A percentile compares a stretch with the other conserved stretches of the same genome.
These are phyloP conservation scores for Neurospora crassa DNA, from an alignment of 2,329 filamentous ascomycete species.

Conservation along the genomic window DNA sequence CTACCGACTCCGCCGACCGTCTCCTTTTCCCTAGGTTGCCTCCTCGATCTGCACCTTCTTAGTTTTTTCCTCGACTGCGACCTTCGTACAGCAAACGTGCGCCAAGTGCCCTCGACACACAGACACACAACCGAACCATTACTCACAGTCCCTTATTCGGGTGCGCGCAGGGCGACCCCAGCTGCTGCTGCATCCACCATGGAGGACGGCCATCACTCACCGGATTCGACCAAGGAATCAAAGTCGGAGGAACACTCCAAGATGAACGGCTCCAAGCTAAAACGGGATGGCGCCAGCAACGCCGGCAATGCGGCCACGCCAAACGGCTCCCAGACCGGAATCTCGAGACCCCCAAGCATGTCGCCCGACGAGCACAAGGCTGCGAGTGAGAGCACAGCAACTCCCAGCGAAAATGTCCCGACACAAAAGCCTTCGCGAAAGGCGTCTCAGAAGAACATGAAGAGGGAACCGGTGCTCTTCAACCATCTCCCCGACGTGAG, in stretches of 20 bases:
- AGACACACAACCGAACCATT: neutral
- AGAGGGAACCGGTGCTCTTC: constrained; percentile 47
- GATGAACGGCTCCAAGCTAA: constrained; percentile 28
- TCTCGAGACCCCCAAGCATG: constrained; percentile 31
- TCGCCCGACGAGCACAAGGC: constrained; percentile 37
- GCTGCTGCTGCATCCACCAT: constrained; percentile 12
- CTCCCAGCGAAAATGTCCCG: constrained; percentile 37
- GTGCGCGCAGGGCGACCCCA: constrained; percentile 9
- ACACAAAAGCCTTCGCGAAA: constrained; percentile 66
- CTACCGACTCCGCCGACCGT: neutral
- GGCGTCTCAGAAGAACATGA: constrained; percentile 58
- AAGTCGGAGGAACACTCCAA: constrained; percentile 32
- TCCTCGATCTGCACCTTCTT: neutral
- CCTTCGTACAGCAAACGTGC: neutral
- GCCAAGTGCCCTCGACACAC: neutral
- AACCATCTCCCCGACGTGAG: constrained; percentile 70
- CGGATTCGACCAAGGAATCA: constrained; percentile 19
- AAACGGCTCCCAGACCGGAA: constrained; percentile 27
- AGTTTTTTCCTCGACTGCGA: neutral
- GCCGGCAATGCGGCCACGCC: constrained; percentile 25
- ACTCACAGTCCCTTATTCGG: neutral
- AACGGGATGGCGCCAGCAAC: constrained; percentile 30
- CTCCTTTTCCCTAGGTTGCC: neutral
- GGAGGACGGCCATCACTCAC: constrained; percentile 20
- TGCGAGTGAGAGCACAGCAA: constrained; percentile 37